Base-by-base conservation (phyloP, 2,329 filamentous ascomycete genomes). In the Xylariaceae sp. region DNA sequence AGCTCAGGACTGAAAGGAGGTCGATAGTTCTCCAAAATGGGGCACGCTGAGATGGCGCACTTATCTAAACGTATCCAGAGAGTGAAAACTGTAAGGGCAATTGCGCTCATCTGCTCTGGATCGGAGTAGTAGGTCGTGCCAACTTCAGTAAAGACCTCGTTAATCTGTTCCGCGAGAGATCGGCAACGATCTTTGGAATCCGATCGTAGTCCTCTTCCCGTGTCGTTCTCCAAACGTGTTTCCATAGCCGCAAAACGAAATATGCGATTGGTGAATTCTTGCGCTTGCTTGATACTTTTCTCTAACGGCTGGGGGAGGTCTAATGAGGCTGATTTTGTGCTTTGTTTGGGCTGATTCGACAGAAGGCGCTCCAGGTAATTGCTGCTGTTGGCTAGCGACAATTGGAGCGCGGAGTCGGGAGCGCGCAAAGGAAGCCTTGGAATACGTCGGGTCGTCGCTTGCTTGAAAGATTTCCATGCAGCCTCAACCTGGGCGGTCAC, bases 1-100 rank as follows among this genome's bases (percentile, higher is more conserved):
- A 79, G 61, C 3, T 76, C 70, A 0, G 77, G 67, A 0, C 67
- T 57, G 37, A 89, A 79, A 0, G 73, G 69, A 0, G 84, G 81
- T 15, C 79, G 72, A 46, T 79, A 86, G 0, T 81, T 67, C 0
- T 37, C 20, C 0, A 89, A 66, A 0, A 86, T 65, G 0, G 78
- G 77, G 39, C 73, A 81, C 1, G 56, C 53, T 0, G 39, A 9
- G 0, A 72, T 67, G 1, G 79, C 77, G n/a, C 64, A 66, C 8
- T 69, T 59, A 55, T 89, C 85, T 65, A 87, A 75, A 1, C 64
- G 61, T 2, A 80, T 64, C 85, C 84, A 89, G 0, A 85, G 59
- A 45, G 82, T 77, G 63, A 87, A 76, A 0, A 83, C 39, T 8
- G 71, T 75, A 1, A 88, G 71, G 0, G 87, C 66, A 60, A 81